Percentiles rank a stretch among this genome's conserved stretches.
Evolutionary conservation across 495 filamentous ascomycete genomes (phyloP).

Genomic region (Symbiotaphrina buchneri): DNA sequence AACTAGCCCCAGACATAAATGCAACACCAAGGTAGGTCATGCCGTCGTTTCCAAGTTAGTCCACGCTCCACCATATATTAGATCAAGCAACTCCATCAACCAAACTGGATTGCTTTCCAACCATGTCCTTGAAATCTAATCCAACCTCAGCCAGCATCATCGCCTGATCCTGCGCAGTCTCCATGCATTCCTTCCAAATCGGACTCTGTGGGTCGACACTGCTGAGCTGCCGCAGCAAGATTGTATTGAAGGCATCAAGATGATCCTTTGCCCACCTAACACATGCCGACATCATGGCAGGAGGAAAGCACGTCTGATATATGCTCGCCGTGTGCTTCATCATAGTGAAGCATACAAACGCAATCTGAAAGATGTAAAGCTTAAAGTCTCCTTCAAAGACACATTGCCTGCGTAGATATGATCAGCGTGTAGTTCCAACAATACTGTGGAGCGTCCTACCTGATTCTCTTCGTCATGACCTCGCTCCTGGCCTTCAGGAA

Average conservation of each 20-base stretch:
- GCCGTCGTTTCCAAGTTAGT: too few relatives aligned
- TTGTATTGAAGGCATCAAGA: conserved; percentile 68
- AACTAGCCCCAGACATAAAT: too few relatives aligned
- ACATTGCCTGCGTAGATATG: conserved; percentile 37
- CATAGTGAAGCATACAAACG: conserved; percentile 85
- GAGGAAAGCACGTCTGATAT: conserved; percentile 76
- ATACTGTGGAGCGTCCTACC: conserved; percentile 32
- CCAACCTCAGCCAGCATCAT: conserved; percentile 64
- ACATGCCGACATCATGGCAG: conserved; percentile 67
- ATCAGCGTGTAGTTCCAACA: background rate
- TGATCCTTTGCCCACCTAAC: conserved; percentile 94
- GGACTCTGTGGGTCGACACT: conserved; percentile 43
- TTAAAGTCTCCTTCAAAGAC: conserved; percentile 84
- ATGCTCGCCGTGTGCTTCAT: conserved; percentile 77
- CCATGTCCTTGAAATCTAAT: conserved; percentile 67
- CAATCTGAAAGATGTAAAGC: conserved; percentile 86
- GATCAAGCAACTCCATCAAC: background rate
- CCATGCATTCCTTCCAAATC: conserved; percentile 66
- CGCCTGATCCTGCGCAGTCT: conserved; percentile 60
- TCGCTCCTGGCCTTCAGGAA: conserved; percentile 61
- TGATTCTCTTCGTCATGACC: conserved; percentile 55
- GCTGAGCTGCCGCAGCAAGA: conserved; percentile 64
- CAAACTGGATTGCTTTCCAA: too few relatives aligned
- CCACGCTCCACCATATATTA: too few relatives aligned
- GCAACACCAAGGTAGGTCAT: too few relatives aligned